phyloP scores from a whole-genome alignment of 257 asterid species.

The Gynochthodes officinalis region DNA sequence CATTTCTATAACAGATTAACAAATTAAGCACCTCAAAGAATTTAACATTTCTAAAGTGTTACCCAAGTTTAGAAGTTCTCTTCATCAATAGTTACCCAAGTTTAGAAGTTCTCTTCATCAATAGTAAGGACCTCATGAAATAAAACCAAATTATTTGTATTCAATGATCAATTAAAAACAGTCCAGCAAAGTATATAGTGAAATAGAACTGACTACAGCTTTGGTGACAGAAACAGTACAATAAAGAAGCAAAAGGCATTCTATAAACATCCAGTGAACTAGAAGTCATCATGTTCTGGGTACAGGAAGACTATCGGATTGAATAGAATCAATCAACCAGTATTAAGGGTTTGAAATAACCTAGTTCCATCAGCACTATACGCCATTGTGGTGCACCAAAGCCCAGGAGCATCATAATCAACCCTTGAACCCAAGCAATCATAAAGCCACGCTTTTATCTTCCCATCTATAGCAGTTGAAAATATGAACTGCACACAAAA shows the following conservation, averaged over 20 bases:
- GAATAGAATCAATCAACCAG: background rate
- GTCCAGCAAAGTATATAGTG: background rate
- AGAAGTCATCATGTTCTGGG: background rate
- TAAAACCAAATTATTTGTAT: background rate
- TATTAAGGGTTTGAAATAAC: constrained; percentile 27
- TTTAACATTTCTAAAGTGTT: background rate
- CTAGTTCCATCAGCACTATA: constrained; percentile 98
- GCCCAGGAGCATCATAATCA: constrained; percentile 99
- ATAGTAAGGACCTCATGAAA: background rate
- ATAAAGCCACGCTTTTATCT: constrained; percentile 97
- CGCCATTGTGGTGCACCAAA: constrained; percentile 94
- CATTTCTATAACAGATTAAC: background rate
- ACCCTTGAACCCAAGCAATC: constrained; percentile 95
- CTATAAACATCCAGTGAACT: background rate
- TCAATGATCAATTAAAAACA: background rate
- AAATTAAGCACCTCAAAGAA: background rate
- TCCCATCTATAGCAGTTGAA: constrained; percentile 95
- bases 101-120: background rate
- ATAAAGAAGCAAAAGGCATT: background rate
- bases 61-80: background rate
- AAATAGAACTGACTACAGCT: background rate
- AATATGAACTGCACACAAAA: constrained; percentile 70
- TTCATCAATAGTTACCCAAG: background rate
- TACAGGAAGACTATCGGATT: background rate
- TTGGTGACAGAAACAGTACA: background rate